Conservation (phyloP, 495 filamentous ascomycete genomes). For the Podospora anserina region DNA sequence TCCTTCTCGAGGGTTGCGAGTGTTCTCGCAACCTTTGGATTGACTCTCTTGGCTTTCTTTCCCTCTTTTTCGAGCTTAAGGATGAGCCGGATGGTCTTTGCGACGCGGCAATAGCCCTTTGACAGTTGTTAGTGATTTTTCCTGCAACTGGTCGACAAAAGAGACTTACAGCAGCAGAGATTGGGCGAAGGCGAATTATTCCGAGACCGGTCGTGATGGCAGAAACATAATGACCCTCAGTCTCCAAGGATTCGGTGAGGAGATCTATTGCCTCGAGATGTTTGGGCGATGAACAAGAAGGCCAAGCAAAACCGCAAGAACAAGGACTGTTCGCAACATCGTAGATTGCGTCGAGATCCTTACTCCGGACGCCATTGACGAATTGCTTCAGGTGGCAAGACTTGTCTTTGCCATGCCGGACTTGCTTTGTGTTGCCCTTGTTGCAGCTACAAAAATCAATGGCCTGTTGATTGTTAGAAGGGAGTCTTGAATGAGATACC, state of each 20-base stretch:
- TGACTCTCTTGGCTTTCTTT: not conserved
- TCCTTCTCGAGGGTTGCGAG: conserved; percentile 14
- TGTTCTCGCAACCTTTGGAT: conserved; percentile 4
- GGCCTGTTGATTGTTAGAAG: conserved; percentile 9
- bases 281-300: conserved; percentile 14
- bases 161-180: conserved; percentile 20
- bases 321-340: conserved; percentile 15
- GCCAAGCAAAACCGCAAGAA: conserved; percentile 29
- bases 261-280: conserved; percentile 27
- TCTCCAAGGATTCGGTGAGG: conserved; percentile 22
- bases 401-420: conserved; percentile 29
- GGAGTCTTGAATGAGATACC: not conserved
- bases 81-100: conserved; percentile 22
- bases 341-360: conserved; percentile 16
- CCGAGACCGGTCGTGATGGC: conserved; percentile 29
- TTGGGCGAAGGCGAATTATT: conserved; percentile 26
- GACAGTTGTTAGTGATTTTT: conserved; percentile 1
- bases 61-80: conserved; percentile 2
- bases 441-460: conserved; percentile 23
- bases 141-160: not conserved
- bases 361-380: conserved; percentile 13
- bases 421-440: not conserved
- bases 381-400: conserved; percentile 29
- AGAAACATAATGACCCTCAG: conserved; percentile 16
- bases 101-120: conserved; percentile 33